A percentile compares a stretch with the other conserved stretches of the same genome.
phyloP scores from a whole-genome alignment of 768 basidiomycete genomes.

The Pluteus cervinus region DNA sequence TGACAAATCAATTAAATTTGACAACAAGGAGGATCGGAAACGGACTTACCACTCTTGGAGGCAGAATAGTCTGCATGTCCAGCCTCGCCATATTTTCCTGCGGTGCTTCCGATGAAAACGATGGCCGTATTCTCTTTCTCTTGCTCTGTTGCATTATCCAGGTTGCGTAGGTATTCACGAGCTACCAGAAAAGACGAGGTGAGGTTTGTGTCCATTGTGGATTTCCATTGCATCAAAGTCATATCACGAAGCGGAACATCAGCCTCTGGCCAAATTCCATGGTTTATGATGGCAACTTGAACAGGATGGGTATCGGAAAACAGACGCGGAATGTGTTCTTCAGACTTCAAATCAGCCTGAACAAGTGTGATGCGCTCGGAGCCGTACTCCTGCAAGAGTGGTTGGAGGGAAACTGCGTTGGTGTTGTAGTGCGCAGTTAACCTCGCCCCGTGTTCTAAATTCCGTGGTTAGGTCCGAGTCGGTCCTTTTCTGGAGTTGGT shows the following conservation, averaged over 20 bases:
- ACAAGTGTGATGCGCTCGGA: slow-evolving; percentile 26
- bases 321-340: slow-evolving; percentile 43
- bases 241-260: slow-evolving; percentile 49
- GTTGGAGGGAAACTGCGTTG: slow-evolving; percentile 34
- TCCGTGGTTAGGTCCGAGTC: background rate
- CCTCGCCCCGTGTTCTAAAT: slow-evolving; percentile 58
- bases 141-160: slow-evolving; percentile 32
- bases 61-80: slow-evolving; percentile 63
- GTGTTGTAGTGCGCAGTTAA: slow-evolving; percentile 72
- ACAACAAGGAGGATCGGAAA: background rate
- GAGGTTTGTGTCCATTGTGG: slow-evolving; percentile 55
- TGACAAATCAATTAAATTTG: background rate
- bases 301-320: slow-evolving; percentile 47
- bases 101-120: slow-evolving; percentile 62
- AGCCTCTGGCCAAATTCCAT: slow-evolving; percentile 44
- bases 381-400: slow-evolving; percentile 32
- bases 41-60: slow-evolving; percentile 55
- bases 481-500: background rate
- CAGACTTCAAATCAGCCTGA: slow-evolving; percentile 56
- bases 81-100: slow-evolving; percentile 62
- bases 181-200: slow-evolving; percentile 63
- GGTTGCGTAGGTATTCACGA: slow-evolving; percentile 49
- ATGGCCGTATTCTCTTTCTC: slow-evolving; percentile 52
- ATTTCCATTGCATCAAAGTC: slow-evolving; percentile 58
- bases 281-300: slow-evolving; percentile 57